A percentile compares a stretch with the other conserved stretches of the same genome.
Conservation (phyloP, 495 filamentous ascomycete species). For the Neurospora terricola region DNA sequence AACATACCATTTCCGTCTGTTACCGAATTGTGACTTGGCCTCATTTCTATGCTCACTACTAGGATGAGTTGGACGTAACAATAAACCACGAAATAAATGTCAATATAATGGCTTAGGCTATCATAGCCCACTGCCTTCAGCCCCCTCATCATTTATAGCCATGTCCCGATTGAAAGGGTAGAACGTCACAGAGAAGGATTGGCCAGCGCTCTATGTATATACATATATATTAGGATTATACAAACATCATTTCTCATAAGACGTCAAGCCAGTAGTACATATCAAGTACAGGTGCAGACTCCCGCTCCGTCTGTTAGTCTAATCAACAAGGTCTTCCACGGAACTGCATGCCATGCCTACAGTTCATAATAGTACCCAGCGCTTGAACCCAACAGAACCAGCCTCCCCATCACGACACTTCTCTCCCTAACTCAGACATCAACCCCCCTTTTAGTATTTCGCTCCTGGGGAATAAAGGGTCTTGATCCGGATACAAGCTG, state of each 20-base stretch:
- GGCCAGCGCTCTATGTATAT: background rate
- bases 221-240: background rate
- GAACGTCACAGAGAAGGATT: background rate
- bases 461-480: slow-evolving; percentile 2
- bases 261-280: background rate
- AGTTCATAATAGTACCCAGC: background rate
- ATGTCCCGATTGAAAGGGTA: background rate
- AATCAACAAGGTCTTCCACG: background rate
- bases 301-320: background rate
- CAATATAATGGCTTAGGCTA: background rate
- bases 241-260: background rate
- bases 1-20: background rate
- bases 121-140: background rate
- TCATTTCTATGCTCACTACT: background rate
- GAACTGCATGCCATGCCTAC: background rate
- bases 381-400: background rate
- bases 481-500: slow-evolving; percentile 29
- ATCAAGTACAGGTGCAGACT: background rate
- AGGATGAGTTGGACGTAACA: background rate
- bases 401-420: background rate
- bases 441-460: background rate
- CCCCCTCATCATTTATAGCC: background rate
- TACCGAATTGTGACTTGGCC: background rate
- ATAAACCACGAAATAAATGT: background rate
- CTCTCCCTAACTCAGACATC: background rate